Percentiles rank a stretch among this genome's conserved stretches.
Conservation (phyloP, 2,329 filamentous ascomycete species). For the Claviceps quebecensis region DNA sequence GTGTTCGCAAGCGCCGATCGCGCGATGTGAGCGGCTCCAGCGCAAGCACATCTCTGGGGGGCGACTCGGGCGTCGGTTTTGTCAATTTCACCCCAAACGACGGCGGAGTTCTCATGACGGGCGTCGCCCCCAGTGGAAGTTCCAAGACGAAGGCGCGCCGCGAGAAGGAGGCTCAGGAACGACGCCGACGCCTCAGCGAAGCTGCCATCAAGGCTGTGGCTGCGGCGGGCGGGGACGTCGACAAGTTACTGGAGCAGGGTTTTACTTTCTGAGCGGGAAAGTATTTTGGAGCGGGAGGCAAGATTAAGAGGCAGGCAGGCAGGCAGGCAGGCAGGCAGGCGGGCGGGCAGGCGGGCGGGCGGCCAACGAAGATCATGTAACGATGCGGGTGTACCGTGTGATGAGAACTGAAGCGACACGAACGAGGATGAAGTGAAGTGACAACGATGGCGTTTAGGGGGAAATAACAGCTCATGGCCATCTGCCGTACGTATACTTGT, state of each 20-base stretch:
- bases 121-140: slow-evolving; percentile 81
- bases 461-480: background rate
- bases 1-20: slow-evolving; percentile 25
- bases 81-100: slow-evolving; percentile 85
- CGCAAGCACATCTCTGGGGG: slow-evolving; percentile 14
- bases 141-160: slow-evolving; percentile 89
- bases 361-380: background rate
- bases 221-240: slow-evolving; percentile 55
- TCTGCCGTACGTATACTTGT: background rate
- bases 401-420: background rate
- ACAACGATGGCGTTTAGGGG: background rate
- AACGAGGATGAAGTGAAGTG: background rate
- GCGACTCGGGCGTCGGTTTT: slow-evolving; percentile 41
- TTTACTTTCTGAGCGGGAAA: slow-evolving; percentile 24
- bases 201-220: slow-evolving; percentile 54
- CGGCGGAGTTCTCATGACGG: slow-evolving; percentile 63
- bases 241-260: slow-evolving; percentile 36
- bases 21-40: slow-evolving; percentile 18
- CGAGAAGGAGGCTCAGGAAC: slow-evolving; percentile 76
- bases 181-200: slow-evolving; percentile 53
- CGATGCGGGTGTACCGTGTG: background rate
- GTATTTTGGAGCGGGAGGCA: background rate
- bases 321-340: too few species aligned
- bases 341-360: too few species aligned
- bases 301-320: too few species aligned